Percentiles rank a stretch among this genome's conserved stretches.
phyloP scores from a whole-genome alignment of 345 rosid species.

The Physaria fendleri region DNA sequence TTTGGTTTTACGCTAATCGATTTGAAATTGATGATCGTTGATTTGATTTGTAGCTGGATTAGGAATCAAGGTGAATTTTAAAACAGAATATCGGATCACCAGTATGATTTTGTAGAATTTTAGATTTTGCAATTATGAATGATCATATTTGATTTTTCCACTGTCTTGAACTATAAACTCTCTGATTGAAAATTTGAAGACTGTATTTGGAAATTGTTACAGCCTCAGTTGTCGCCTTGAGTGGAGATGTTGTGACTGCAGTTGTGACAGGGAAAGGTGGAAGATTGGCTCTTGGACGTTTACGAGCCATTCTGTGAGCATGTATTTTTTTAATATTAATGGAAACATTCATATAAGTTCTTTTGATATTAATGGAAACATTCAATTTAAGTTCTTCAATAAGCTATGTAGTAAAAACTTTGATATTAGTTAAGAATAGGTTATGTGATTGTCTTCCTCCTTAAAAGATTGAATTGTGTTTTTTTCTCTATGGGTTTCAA shows the following conservation, averaged over 20 bases:
- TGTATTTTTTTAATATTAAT: no score
- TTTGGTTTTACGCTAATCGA: background rate
- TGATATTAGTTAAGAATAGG: no score
- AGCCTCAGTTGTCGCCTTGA: constrained; percentile 63
- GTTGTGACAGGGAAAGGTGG: constrained; percentile 94
- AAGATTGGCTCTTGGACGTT: constrained; percentile 86
- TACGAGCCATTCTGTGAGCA: constrained; percentile 94
- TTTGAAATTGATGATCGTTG: background rate
- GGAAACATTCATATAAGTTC: no score
- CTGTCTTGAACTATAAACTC: background rate
- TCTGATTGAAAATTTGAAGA: background rate
- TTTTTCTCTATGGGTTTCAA: constrained; percentile 33
- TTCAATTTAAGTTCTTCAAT: background rate
- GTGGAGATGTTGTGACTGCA: constrained; percentile 88
- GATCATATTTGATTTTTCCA: background rate
- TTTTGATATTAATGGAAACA: background rate
- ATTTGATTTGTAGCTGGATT: constrained; percentile 53
- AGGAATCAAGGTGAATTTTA: constrained; percentile 63
- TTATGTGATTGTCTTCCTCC: no score
- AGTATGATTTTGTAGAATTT: no score
- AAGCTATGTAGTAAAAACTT: background rate
- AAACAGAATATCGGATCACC: constrained; percentile 85
- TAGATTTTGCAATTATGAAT: constrained; percentile 10
- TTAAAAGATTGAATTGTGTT: background rate
- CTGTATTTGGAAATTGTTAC: constrained; percentile 17